These are phyloP conservation scores for Wickerhamomyces ciferrii DNA, from an alignment of 805 yeast species.

Conservation along the genomic window DNA sequence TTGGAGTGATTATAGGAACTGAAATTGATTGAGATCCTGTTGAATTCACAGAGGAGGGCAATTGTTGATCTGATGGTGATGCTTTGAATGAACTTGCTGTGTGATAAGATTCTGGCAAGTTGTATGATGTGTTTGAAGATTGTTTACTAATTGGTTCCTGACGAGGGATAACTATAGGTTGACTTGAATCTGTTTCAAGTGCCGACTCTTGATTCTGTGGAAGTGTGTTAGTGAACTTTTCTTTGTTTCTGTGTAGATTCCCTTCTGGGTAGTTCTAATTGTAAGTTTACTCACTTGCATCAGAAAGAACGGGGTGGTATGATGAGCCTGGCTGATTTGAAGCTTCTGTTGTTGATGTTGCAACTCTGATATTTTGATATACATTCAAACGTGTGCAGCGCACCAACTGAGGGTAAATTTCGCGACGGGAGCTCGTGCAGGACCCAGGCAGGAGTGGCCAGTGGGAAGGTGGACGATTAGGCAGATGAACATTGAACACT, in stretches of 20 bases:
- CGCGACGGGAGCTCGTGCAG: neutral
- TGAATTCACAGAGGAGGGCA: constrained; percentile 20
- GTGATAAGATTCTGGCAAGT: constrained; percentile 21
- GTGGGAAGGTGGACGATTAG: too few relatives aligned
- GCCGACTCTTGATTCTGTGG: constrained; percentile 5
- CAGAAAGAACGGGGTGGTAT: neutral
- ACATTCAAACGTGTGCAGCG: neutral
- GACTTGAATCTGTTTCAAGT: constrained; percentile 17
- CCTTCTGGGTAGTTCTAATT: neutral
- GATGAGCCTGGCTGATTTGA: neutral
- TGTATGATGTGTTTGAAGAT: neutral
- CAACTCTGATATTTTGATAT: neutral
- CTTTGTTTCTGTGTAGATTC: neutral
- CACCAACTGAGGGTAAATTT: neutral
- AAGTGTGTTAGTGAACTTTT: neutral
- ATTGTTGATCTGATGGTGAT: constrained; percentile 15
- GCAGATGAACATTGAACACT: too few relatives aligned
- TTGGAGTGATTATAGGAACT: constrained; percentile 14
- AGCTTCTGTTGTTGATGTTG: neutral
- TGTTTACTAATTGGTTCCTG: constrained; percentile 8
- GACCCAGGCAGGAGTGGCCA: too few relatives aligned
- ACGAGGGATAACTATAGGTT: constrained; percentile 26
- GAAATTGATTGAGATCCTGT: constrained; percentile 13
- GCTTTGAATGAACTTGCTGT: constrained; percentile 20
- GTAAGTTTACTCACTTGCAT: neutral